These are phyloP conservation scores for Apiotrichum domesticum DNA, from an alignment of 1,284 basidiomycete genomes.

Conservation along the genomic window DNA sequence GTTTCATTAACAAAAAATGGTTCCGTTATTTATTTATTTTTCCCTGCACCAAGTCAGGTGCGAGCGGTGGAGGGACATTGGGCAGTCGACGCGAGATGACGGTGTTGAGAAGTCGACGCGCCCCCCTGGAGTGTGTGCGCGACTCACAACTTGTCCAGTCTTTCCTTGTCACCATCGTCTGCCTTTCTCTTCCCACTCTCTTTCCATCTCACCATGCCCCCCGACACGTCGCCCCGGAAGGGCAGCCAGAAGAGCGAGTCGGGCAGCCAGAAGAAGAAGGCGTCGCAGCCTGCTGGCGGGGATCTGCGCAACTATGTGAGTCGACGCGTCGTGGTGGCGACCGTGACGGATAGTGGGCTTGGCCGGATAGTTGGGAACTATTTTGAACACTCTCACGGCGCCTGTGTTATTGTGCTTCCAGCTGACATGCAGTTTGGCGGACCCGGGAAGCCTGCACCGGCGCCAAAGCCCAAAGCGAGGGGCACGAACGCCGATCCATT, in stretches of 20 bases:
- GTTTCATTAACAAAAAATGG: too few species aligned
- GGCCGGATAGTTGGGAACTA: too few species aligned
- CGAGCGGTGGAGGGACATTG: too few species aligned
- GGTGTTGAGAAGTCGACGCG: too few species aligned
- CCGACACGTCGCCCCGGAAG: slow-evolving; percentile 8
- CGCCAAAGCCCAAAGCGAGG: not conserved
- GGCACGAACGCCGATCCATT: slow-evolving; percentile 7
- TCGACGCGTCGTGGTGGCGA: not conserved
- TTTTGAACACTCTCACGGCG: too few species aligned
- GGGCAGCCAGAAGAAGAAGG: slow-evolving; percentile 5
- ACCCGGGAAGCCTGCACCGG: slow-evolving; percentile 20
- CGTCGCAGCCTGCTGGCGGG: slow-evolving; percentile 7
- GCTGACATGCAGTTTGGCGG: slow-evolving; percentile 10
- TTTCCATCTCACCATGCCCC: slow-evolving; percentile 6
- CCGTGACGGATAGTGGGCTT: too few species aligned
- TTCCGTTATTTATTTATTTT: too few species aligned
- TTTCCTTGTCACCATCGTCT: too few species aligned
- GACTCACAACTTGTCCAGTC: not conserved
- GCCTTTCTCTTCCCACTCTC: too few species aligned
- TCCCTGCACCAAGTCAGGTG: too few species aligned
- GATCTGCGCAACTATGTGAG: slow-evolving; percentile 32
- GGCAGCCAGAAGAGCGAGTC: slow-evolving; percentile 6
- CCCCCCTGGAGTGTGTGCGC: not conserved
- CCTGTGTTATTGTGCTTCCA: not conserved
- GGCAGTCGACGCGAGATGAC: too few species aligned